Conservation (phyloP, 352 stramenopile genomes). For the Phytophthora agathidicida region DNA sequence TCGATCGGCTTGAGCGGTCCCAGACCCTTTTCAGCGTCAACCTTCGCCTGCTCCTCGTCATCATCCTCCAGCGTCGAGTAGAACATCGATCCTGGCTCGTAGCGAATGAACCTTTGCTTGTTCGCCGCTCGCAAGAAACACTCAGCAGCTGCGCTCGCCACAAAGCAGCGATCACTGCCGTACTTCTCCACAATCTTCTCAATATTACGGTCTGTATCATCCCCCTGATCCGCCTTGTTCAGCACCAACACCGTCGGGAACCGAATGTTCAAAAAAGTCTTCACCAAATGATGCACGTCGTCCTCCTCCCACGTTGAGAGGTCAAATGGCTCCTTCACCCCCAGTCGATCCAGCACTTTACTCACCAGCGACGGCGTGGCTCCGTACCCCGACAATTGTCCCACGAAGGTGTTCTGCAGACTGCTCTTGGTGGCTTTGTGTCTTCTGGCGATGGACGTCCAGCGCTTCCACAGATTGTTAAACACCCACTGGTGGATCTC, state of each 20-base stretch:
- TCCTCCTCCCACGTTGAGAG: slow-evolving; percentile 59
- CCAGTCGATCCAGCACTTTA: slow-evolving; percentile 72
- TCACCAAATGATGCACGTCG: slow-evolving; percentile 80
- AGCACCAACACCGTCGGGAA: slow-evolving; percentile 91
- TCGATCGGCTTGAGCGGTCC: slow-evolving; percentile 69
- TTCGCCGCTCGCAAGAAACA: slow-evolving; percentile 78
- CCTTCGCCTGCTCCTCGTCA: slow-evolving; percentile 41
- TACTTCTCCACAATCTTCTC: slow-evolving; percentile 90
- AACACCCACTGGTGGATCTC: slow-evolving; percentile 92
- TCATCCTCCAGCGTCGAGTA: slow-evolving; percentile 79
- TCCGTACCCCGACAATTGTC: slow-evolving; percentile 81
- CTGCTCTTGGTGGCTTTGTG: slow-evolving; percentile 80
- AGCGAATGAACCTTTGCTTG: slow-evolving; percentile 84
- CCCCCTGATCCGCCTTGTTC: slow-evolving; percentile 89
- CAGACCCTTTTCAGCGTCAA: slow-evolving; percentile 26
- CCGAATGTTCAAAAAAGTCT: slow-evolving; percentile 73
- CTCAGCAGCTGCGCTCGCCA: slow-evolving; percentile 87
- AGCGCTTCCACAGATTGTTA: slow-evolving; percentile 88
- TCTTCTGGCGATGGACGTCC: slow-evolving; percentile 76
- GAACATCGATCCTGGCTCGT: slow-evolving; percentile 87
- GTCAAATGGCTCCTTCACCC: slow-evolving; percentile 65
- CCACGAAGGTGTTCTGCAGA: slow-evolving; percentile 69
- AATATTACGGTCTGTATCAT: slow-evolving; percentile 89
- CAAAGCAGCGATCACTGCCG: slow-evolving; percentile 85
- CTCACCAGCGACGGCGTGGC: slow-evolving; percentile 76